Base-by-base conservation (phyloP, 352 stramenopile genomes). In the Phytophthora hibernalis region DNA sequence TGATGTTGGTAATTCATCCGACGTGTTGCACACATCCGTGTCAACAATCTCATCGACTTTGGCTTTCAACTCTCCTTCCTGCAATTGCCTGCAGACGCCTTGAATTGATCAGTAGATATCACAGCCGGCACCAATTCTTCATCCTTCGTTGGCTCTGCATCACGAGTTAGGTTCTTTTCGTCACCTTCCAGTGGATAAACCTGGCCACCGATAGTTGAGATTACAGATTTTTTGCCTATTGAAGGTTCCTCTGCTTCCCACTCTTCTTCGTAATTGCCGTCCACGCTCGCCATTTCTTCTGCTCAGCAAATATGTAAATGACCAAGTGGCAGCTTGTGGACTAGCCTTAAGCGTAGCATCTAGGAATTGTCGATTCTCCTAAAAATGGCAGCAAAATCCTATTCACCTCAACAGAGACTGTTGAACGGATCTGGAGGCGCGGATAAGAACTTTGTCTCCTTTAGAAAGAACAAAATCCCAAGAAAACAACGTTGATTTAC, bases 211-310 rank as follows among this genome's bases (percentile, higher is more conserved):
- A 18, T 45, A 50, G 22, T 21, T 7, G 22, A 68, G 10, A 68
- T 11, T n/a, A 62, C 12, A 26, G 20, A 31, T 9, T 59, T 40
- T 43, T 68, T 67, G 21, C 4, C 20, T 7, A 71, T 26, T 18
- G 51, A 72, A 45, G 35, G 22, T 24, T 70, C 53, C 9, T 59
- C 59, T 28, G 42, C 42, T n/a, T 65, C 65, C 44, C 54, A 65
- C 44, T 65, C 66, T 22, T 72, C 67, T 21, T 72, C 54, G 44
- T 78, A 70, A 5, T 68, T 50, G 7, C 26, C 70, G 28, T 8
- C 43, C 5, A 37, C 53, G 33, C 61, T 69, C 5, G 44, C 13
- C 55, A 74, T 67, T 13, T 28, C 33, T 21, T 11, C 9, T 28
- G n/a, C 22, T 49, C 1, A 10, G 20, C 24, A n/a, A 56, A 62